These are phyloP conservation scores for Pyrenochaeta sp. DNA, from an alignment of 2,329 filamentous ascomycete genomes.

Conservation along the genomic window DNA sequence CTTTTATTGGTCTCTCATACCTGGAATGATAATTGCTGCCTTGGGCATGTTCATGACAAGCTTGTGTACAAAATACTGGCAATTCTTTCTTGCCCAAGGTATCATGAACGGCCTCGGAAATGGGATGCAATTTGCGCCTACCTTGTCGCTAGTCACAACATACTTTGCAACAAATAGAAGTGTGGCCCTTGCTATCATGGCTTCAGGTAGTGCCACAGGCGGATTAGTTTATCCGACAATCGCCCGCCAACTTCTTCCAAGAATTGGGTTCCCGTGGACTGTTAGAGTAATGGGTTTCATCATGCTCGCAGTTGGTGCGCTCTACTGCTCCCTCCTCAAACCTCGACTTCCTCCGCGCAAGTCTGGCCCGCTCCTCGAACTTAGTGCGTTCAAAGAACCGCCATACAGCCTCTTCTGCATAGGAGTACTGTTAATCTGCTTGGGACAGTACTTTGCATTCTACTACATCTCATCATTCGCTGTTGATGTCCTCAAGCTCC, in stretches of 20 bases:
- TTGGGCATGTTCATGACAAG: conserved; percentile 63
- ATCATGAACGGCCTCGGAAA: conserved; percentile 44
- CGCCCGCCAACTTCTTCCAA: conserved; percentile 63
- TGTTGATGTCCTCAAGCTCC: conserved; percentile 55
- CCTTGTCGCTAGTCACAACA: conserved; percentile 51
- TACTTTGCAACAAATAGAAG: conserved; percentile 69
- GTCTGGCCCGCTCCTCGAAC: conserved; percentile 54
- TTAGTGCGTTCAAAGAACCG: conserved; percentile 51
- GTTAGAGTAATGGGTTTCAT: conserved; percentile 70
- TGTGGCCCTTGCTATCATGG: conserved; percentile 67
- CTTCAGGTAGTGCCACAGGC: conserved; percentile 68
- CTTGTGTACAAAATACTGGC: conserved; percentile 60
- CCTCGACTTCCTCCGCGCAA: conserved; percentile 55
- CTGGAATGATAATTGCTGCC: conserved; percentile 55
- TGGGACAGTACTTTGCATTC: conserved; percentile 55
- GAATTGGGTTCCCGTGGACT: conserved; percentile 71
- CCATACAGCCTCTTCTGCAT: conserved; percentile 51
- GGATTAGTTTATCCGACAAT: conserved; percentile 70
- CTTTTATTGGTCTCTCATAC: conserved; percentile 55
- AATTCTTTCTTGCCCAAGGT: conserved; percentile 52
- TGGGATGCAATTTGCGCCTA: conserved; percentile 47
- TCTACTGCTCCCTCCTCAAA: conserved; percentile 50
- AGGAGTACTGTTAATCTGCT: conserved; percentile 43
- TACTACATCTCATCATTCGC: conserved; percentile 56
- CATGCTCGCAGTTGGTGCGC: conserved; percentile 56